Base-by-base conservation (phyloP, 768 basidiomycete genomes). In the Termitomyces heimii region DNA sequence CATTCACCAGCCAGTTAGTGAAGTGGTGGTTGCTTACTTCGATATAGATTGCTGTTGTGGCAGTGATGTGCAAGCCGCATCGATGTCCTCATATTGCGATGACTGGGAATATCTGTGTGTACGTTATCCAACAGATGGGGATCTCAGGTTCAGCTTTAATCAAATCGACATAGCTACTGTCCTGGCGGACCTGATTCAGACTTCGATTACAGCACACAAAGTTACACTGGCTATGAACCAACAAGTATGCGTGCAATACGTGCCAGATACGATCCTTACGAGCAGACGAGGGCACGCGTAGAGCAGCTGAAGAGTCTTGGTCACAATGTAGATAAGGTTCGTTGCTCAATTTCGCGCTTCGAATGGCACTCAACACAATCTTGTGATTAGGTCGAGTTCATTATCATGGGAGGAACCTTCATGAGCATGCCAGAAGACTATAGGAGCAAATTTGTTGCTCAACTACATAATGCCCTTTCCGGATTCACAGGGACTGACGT, bases 11-110 rank as follows among this genome's bases (percentile, higher is more conserved):
- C 12, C 37, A 49, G 40, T 39, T 20, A 31, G 28, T 39, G 40
- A 47, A 7, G 39, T 39, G 42, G 40, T 18, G 46, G 31, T 26
- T 20, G 18, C 20, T 55, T 31, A 22, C n/a, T 49, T 46, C 55
- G 51, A 49, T 45, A 4, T 58, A 96, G 94, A 95, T 98, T 57
- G 97, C 96, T 16, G 96, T 98, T 24, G 97, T 99, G 14, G 97
- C 97, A 9, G 96, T 99, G n/a, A 99, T 99, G 97, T 96, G 94
- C 77, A 99, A 98, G 68, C 97, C 97, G 1, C 97, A 99, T 77
- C 84, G 97, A 54, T 99, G 97, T 77, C 97, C 97, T 4, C 97
- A 99, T 74, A 98, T 99, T 55, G 97, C 97, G 8, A 97, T 99
- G 93, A 99, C 97, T 0, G 97, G 97, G 29, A 99, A 99, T 66